Evolutionary conservation across 2,329 filamentous ascomycete species (phyloP).

Genomic region (Exophiala sp.): DNA sequence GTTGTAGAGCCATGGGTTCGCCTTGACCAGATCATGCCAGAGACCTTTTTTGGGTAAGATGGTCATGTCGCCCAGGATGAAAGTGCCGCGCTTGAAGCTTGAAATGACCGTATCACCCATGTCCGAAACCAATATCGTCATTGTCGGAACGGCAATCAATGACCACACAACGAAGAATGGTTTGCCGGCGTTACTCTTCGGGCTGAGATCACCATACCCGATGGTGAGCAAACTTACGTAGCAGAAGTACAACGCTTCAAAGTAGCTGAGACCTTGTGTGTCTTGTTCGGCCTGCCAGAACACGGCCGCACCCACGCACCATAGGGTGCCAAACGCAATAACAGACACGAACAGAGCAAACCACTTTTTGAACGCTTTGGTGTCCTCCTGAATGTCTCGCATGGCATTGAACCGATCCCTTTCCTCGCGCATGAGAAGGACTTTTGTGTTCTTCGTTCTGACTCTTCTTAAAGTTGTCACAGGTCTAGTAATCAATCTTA

Average conservation of each 20-base stretch:
- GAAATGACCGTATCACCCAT: conserved; percentile 78
- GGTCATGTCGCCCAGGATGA: conserved; percentile 61
- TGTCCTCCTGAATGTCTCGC: conserved; percentile 70
- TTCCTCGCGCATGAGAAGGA: conserved; percentile 60
- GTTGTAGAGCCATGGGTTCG: conserved; percentile 40
- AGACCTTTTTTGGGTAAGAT: conserved; percentile 61
- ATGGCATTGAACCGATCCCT: conserved; percentile 73
- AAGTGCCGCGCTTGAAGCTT: conserved; percentile 61
- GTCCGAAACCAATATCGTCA: conserved; percentile 80
- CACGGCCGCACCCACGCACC: conserved; percentile 74
- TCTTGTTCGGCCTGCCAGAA: conserved; percentile 63
- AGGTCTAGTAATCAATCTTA: conserved; percentile 14
- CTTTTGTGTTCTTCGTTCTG: conserved; percentile 37
- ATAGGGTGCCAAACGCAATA: conserved; percentile 67
- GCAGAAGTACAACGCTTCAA: conserved; percentile 77
- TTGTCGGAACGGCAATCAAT: conserved; percentile 77
- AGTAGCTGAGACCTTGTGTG: conserved; percentile 64
- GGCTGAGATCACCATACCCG: conserved; percentile 78
- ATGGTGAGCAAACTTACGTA: conserved; percentile 82
- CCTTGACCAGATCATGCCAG: conserved; percentile 50
- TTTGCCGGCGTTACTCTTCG: conserved; percentile 71
- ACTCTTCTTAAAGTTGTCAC: conserved; percentile 3
- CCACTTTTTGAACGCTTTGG: conserved; percentile 68
- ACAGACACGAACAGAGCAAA: conserved; percentile 66
- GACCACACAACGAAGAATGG: conserved; percentile 95